Percentiles rank a stretch among this genome's conserved stretches.
phyloP scores from a whole-genome alignment of 2,329 filamentous ascomycete genomes.

The Keithomyces neogunnii region DNA sequence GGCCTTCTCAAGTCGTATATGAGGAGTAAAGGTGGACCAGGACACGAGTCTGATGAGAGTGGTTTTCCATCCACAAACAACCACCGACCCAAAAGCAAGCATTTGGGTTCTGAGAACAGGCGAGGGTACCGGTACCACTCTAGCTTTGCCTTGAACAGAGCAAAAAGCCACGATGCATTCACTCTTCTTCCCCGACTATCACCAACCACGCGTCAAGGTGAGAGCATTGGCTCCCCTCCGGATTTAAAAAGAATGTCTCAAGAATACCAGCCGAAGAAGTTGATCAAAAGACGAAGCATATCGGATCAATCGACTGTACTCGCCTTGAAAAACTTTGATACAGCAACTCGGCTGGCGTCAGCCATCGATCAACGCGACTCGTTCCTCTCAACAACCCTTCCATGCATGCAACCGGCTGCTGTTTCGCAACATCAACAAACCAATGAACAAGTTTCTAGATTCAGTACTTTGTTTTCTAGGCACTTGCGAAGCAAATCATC shows the following conservation, averaged over 20 bases:
- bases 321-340: background rate
- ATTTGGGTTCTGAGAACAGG: background rate
- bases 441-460: background rate
- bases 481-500: background rate
- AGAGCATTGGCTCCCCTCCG: background rate
- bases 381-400: background rate
- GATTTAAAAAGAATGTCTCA: background rate
- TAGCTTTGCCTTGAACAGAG: constrained; percentile 14
- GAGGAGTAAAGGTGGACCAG: background rate
- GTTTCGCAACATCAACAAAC: background rate
- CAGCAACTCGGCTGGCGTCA: background rate
- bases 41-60: background rate
- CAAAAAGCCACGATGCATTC: constrained; percentile 12
- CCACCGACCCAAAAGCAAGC: background rate
- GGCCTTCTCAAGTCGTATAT: background rate
- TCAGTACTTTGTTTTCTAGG: background rate
- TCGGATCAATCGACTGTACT: background rate
- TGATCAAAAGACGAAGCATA: background rate
- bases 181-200: constrained; percentile 13
- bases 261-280: background rate
- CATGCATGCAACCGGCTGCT: background rate
- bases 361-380: background rate
- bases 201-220: background rate
- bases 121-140: constrained; percentile 6
- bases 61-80: background rate